A percentile compares a stretch with the other conserved stretches of the same genome.
Evolutionary conservation across 371 early-diverging fungal species (phyloP).

Genomic region (Mucor irregularis): DNA sequence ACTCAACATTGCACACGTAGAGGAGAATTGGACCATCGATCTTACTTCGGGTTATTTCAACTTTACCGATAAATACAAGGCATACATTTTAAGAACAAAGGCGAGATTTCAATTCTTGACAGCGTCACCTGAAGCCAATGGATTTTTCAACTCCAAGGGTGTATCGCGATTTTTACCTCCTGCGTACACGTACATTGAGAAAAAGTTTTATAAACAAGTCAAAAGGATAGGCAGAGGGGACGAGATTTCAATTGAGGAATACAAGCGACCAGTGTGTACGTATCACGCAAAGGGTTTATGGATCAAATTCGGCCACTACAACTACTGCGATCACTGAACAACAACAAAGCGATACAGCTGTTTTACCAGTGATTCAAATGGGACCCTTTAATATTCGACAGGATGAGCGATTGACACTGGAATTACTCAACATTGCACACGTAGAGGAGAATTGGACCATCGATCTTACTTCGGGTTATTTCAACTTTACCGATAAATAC

Average conservation of each 20-base stretch:
- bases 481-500: constrained; percentile 82
- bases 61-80: constrained; percentile 70
- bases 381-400: constrained; percentile 79
- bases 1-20: constrained; percentile 49
- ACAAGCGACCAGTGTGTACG: constrained; percentile 81
- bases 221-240: constrained; percentile 36
- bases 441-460: constrained; percentile 46
- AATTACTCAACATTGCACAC: constrained; percentile 58
- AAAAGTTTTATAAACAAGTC: constrained; percentile 56
- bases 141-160: constrained; percentile 88
- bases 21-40: constrained; percentile 51
- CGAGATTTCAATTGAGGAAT: constrained; percentile 69
- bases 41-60: constrained; percentile 96
- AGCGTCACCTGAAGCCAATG: constrained; percentile 94
- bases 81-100: constrained; percentile 56
- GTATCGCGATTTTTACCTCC: constrained; percentile 85
- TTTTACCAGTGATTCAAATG: constrained; percentile 89
- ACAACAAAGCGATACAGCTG: constrained; percentile 61
- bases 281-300: constrained; percentile 87
- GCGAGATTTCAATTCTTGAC: constrained; percentile 71
- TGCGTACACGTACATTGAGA: constrained; percentile 85
- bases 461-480: constrained; percentile 89
- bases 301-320: constrained; percentile 52
- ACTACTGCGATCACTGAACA: too few relatives aligned
- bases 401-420: constrained; percentile 69